phyloP scores from a whole-genome alignment of 192 early-diverging fungal species.

The Coemansia sp. region DNA sequence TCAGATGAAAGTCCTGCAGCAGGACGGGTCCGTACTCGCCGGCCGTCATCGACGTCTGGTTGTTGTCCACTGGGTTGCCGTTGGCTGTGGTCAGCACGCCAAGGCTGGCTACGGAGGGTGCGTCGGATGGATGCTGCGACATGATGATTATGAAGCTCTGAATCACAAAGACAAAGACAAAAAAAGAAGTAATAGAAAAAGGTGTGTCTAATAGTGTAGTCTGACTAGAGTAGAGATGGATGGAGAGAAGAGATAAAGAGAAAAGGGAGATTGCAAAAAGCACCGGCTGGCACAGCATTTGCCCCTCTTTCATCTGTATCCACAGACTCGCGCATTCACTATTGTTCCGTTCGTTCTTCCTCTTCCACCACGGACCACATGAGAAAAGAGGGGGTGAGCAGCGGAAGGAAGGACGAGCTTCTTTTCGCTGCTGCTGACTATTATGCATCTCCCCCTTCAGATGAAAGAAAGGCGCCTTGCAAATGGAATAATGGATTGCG shows the following conservation, averaged over 20 bases:
- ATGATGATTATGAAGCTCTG: neutral
- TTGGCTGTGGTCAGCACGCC: conserved; percentile 58
- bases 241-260: conserved; percentile 10
- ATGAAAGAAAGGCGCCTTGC: too few relatives aligned
- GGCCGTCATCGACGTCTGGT: conserved; percentile 72
- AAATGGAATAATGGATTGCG: too few relatives aligned
- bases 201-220: too few relatives aligned
- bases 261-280: neutral
- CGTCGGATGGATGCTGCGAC: conserved; percentile 43
- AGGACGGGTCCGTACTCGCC: conserved; percentile 67
- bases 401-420: neutral
- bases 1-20: conserved; percentile 72
- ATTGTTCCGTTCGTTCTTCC: neutral
- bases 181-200: neutral
- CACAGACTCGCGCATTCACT: neutral
- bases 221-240: conserved; percentile 6
- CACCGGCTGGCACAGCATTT: neutral
- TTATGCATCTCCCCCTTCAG: too few relatives aligned
- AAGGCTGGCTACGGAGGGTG: conserved; percentile 43
- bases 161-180: neutral
- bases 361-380: too few relatives aligned
- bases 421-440: neutral
- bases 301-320: neutral
- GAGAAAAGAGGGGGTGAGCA: neutral
- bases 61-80: conserved; percentile 75